Percentiles rank a stretch among this genome's conserved stretches.
Conservation (phyloP, 345 rosid species). For the Kernera saxatilis region DNA sequence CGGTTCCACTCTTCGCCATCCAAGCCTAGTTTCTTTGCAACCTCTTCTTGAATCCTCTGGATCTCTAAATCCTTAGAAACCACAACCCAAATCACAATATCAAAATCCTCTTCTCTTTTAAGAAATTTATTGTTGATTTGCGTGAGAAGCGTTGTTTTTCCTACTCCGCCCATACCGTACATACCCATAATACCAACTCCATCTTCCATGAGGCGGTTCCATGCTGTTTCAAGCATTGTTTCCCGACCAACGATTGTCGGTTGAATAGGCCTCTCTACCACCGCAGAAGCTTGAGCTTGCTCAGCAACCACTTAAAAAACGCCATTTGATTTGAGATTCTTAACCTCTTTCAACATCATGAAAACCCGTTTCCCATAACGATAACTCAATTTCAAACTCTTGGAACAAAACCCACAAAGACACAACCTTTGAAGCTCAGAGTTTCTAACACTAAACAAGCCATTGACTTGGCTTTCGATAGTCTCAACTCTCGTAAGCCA, state of each 20-base stretch:
- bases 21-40: not conserved
- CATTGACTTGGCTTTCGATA: not conserved
- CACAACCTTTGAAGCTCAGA: not conserved
- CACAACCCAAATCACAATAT: not conserved
- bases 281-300: not conserved
- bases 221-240: not conserved
- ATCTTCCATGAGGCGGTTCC: not conserved
- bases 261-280: not conserved
- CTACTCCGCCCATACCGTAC: conserved; percentile 3
- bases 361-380: not conserved
- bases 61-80: conserved; percentile 1
- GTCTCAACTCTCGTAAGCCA: not conserved
- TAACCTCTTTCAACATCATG: not conserved
- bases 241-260: not conserved
- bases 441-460: not conserved
- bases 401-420: conserved; percentile 1
- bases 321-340: not conserved
- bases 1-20: not conserved
- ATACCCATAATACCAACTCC: conserved; percentile 1
- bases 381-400: not conserved
- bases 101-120: not conserved
- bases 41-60: conserved; percentile 6
- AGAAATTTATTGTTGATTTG: not conserved
- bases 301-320: conserved; percentile 1
- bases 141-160: conserved; percentile 23